Evolutionary conservation across 1,139 yeast species (phyloP).

Genomic region (Debaryomyces nepalensis): DNA sequence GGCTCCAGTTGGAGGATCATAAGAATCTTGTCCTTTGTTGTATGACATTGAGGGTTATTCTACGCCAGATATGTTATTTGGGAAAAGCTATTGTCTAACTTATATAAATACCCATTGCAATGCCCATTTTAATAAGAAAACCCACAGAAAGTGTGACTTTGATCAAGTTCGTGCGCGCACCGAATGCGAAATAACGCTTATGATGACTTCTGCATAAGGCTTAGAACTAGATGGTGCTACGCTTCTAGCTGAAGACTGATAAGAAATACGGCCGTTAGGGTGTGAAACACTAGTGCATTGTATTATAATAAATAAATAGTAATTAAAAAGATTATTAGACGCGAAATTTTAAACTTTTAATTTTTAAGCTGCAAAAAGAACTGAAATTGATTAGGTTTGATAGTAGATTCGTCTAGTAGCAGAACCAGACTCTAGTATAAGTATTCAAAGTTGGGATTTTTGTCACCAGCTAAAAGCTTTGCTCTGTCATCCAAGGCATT

Average conservation of each 20-base stretch:
- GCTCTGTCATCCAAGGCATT: conserved; percentile 51
- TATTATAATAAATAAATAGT: no score
- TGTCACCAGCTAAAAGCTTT: conserved; percentile 62
- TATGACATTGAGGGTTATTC: conserved; percentile 10
- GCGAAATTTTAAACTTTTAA: no score
- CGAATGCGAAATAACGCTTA: not conserved
- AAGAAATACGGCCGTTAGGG: no score
- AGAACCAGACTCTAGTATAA: conserved; percentile 33
- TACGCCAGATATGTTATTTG: not conserved
- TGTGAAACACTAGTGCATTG: no score
- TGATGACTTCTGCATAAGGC: conserved; percentile 1
- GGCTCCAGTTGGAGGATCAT: conserved; percentile 48
- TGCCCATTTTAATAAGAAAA: conserved; percentile 1
- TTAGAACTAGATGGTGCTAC: no score
- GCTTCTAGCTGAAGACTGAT: no score
- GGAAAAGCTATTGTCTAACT: not conserved
- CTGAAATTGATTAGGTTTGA: no score
- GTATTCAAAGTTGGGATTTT: conserved; percentile 60
- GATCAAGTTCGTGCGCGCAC: not conserved
- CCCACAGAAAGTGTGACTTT: conserved; percentile 1
- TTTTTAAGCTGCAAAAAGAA: no score
- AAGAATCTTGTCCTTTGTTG: conserved; percentile 18
- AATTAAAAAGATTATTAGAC: no score
- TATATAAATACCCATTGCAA: not conserved
- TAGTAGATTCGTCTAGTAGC: no score